A percentile compares a stretch with the other conserved stretches of the same genome.
These are phyloP conservation scores for Ajuga chamaepitys DNA, from an alignment of 257 asterid genomes.

Conservation along the genomic window DNA sequence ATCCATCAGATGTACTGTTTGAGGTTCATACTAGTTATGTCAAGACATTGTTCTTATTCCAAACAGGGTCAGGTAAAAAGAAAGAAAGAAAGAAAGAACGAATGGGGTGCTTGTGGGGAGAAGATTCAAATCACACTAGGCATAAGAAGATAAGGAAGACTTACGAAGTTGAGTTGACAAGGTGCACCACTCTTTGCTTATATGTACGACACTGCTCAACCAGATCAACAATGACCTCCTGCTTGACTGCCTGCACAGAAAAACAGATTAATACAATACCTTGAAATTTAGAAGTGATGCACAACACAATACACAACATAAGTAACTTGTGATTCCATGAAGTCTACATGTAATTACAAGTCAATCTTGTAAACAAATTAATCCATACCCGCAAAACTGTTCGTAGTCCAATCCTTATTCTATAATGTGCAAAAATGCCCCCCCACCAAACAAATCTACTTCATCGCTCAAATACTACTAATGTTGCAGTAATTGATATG, in stretches of 20 bases:
- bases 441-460: slow-evolving; percentile 4
- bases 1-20: slow-evolving; percentile 1
- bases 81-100: too few relatives aligned
- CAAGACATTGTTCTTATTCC: background rate
- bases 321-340: background rate
- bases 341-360: background rate
- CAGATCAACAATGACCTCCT: slow-evolving; percentile 95
- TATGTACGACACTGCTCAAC: slow-evolving; percentile 95
- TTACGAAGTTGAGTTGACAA: slow-evolving; percentile 97
- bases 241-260: slow-evolving; percentile 68
- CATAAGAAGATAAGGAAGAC: slow-evolving; percentile 20
- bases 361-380: background rate
- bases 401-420: background rate
- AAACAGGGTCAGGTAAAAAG: background rate
- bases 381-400: background rate
- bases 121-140: slow-evolving; percentile 3
- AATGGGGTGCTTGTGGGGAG: background rate
- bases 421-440: background rate
- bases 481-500: background rate
- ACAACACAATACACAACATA: background rate
- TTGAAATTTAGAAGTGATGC: background rate
- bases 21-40: background rate
- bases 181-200: slow-evolving; percentile 97
- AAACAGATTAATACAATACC: background rate
- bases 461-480: slow-evolving; percentile 7